phyloP scores from a whole-genome alignment of 768 basidiomycete species.

The Kwoniella dejecticola region DNA sequence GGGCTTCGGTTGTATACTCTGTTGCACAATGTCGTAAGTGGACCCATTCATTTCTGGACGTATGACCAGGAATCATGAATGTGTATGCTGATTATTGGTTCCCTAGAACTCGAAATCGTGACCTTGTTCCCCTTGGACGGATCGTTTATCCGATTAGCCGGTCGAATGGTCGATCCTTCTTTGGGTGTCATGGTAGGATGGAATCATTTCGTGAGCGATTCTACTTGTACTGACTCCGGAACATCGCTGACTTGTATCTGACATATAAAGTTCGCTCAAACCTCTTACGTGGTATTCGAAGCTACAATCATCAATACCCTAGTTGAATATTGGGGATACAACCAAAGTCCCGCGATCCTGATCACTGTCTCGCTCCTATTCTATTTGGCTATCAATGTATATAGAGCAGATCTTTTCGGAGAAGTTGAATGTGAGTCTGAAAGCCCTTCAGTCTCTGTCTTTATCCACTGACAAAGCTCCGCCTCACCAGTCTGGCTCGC shows the following conservation, averaged over 20 bases:
- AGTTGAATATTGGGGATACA: conserved; percentile 28
- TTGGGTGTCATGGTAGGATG: conserved; percentile 21
- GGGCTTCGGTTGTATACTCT: conserved; percentile 20
- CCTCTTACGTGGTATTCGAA: conserved; percentile 26
- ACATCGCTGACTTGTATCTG: too few species aligned
- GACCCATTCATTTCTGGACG: too few species aligned
- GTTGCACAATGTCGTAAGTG: conserved; percentile 26
- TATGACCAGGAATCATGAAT: too few species aligned
- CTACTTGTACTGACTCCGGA: conserved; percentile 1
- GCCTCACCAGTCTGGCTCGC: conserved; percentile 24
- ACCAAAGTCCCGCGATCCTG: conserved; percentile 20
- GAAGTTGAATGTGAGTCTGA: conserved; percentile 34
- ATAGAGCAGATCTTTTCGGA: conserved; percentile 25
- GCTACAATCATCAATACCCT: conserved; percentile 29
- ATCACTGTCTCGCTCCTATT: conserved; percentile 20
- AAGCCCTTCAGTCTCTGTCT: too few species aligned
- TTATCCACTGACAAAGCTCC: too few species aligned
- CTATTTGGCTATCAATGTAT: conserved; percentile 27
- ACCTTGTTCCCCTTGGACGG: conserved; percentile 34
- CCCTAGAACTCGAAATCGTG: conserved; percentile 21
- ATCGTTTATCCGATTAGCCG: conserved; percentile 27
- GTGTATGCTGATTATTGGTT: too few species aligned
- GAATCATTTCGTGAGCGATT: conserved; percentile 26
- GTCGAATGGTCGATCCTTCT: conserved; percentile 28
- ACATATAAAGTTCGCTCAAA: conserved; percentile 27